Evolutionary conservation across 2,329 filamentous ascomycete genomes (phyloP).

Genomic region (Claviceps humidiphila): DNA sequence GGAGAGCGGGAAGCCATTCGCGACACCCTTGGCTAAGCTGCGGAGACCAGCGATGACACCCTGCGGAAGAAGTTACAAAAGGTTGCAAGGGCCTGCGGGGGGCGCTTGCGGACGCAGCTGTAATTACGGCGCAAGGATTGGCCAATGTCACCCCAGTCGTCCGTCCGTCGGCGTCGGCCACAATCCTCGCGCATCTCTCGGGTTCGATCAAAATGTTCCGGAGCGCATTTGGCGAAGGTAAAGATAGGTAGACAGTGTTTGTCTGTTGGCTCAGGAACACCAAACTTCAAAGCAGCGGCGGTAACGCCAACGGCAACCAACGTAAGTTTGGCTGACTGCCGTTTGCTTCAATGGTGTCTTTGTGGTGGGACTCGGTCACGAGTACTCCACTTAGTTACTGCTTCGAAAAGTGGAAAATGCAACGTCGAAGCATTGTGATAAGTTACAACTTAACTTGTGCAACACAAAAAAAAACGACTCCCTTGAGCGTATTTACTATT

Average conservation of each 20-base stretch:
- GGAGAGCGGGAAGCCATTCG: constrained; percentile 7
- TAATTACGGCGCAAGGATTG: not conserved
- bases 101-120: not conserved
- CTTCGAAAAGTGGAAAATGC: no score
- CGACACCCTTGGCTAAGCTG: constrained; percentile 3
- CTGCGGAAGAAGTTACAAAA: not conserved
- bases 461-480: no score
- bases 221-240: no score
- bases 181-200: not conserved
- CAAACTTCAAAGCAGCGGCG: no score
- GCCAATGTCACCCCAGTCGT: not conserved
- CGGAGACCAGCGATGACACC: not conserved
- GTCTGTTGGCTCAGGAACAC: no score
- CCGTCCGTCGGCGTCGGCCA: not conserved
- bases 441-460: no score
- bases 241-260: not conserved
- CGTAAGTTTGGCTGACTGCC: no score
- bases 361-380: no score
- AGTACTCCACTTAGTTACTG: no score
- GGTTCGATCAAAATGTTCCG: not conserved
- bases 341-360: no score
- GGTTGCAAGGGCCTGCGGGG: not conserved
- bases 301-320: no score
- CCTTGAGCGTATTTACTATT: not conserved
- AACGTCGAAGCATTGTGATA: no score